Evolutionary conservation across 1,139 yeast genomes (phyloP), one percentile per base, ranked within the genome.

Genomic region (Hansenula sp.): DNA sequence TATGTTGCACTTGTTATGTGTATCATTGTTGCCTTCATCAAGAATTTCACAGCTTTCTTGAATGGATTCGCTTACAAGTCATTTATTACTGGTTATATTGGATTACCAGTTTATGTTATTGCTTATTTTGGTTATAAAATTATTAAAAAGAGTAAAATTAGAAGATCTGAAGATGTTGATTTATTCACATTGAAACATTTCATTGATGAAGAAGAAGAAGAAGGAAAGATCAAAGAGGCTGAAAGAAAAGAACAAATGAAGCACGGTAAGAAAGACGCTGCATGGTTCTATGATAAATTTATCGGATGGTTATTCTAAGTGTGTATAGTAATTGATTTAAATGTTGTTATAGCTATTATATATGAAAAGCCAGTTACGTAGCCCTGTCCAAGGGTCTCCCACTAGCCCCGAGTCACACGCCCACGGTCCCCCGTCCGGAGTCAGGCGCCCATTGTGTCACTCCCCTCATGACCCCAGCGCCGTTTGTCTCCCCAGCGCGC

Each of bases 71-170:
- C 70, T 56, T 79, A 74, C 65, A 78, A 72, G 64, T 65, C 68
- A 27, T 83, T 84, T 56, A 80, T 84, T 55, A 82, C 92, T 30
- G 89, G 90, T 37, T 84, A 84, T 66, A 81, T 84, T 57, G 86
- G 86, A 38, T 69, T 84, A 42, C 92, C 92, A 25, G 77, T 82
- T 22, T 84, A 74, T 53, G 39, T 80, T 31, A 59, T 76, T 37
- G 66, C 75, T 51, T 72, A 66, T 50, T 55, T 73, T 45, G 87
- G 83, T 9, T 82, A 79, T 69, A 83, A 82, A 62, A 12, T 80
- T 34, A 52, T 65, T 48, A 62, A 65, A 61, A 79, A 73, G 60
- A 72, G 87, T 30, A 73, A 68, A 54, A 55, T 70, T 41, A 69
- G 78, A 45, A 63, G 57, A 37, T 72, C 86, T 19, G 64, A 62